Evolutionary conservation across 352 stramenopile species (phyloP), one percentile per base, ranked within the genome.

Genomic region (Lagenidium sp.): DNA sequence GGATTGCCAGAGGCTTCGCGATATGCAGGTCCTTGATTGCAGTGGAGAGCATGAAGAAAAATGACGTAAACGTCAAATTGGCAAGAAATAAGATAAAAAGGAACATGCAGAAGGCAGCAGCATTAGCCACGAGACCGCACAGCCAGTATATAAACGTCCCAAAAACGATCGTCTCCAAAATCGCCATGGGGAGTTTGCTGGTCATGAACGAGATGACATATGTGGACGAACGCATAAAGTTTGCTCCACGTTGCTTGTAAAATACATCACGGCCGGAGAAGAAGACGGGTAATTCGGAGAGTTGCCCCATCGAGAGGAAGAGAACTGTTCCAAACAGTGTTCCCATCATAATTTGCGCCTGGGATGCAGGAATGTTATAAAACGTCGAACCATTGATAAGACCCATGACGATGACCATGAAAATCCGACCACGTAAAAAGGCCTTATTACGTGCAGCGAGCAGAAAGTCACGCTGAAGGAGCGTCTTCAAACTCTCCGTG

Each of bases 231-330:
- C 71, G 73, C 42, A 83, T 84, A 43, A 95, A 94, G 44, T 95
- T 95, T 1, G 73, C 68, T 21, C 76, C 76, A 7, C 69, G 67
- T 41, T 96, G 83, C 43, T 89, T 94, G 69, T 93, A 92, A 50
- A 88, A 95, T 1, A 85, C 38, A 4, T 65, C 61, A 11, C 69
- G 67, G 2, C 51, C 61, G 8, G 63, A 63, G 45, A 93, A 83
- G 36, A 95, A 83, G 8, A 70, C 73, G 4, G 82, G 66, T 18
- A 96, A 45, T 39, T 85, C 63, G 1, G 80, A 55, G 34, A 85
- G 77, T 20, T 84, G 67, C 15, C 74, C 76, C 39, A 96, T 38
- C 13, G 65, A 64, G 18, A 90, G 55, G 45, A 92, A 95, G 28
- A 96, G 71, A 15, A 85, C 55, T 4, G 63, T 36, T 1, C 62